Base-by-base conservation (phyloP, 768 basidiomycete species). In the Pisolithus microcarpus region DNA sequence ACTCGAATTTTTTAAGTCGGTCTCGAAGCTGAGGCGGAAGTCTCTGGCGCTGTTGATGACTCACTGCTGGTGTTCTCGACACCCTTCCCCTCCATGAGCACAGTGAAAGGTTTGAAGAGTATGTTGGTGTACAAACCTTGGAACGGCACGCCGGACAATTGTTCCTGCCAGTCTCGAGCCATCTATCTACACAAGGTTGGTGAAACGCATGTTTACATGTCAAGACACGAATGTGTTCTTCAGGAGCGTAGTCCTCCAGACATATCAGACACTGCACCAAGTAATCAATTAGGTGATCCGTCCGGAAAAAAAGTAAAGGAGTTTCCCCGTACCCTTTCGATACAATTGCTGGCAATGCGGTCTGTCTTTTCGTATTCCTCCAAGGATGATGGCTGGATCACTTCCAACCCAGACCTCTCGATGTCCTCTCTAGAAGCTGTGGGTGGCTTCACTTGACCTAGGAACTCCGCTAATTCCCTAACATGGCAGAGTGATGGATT, bases 81-180 rank as follows among this genome's bases (percentile, higher is more conserved):
- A 16, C 65, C 65, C 65, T 67, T 34, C 11, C 13, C 23, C 11
- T 42, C 38, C 38, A 24, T 38, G 1, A 40, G 31, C 18, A 3
- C 6, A 34, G 36, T 8, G 21, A 28, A 23, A 34, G 16, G 36
- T 24, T 21, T 21, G 26, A 23, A 13, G 4, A 23, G 6, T 13
- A 37, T 38, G n/a, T 7, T 11, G 23, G 13, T 13, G 6, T 15
- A 61, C 77, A 36, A 48, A 85, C 86, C 74, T 78, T 84, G 31
- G 82, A 76, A 46, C 93, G 84, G 70, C 93, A 96, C 7, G 90
- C 90, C 31, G 93, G 93, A 65, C 93, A 96, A 52, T 90, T 91
- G 60, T 96, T 96, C 51, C 83, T 76, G 3, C 92, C 91, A 5
- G 78, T 81, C 64, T 84, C 78, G 31, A 95, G 72, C 91, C 93